These are phyloP conservation scores for Periconia sp. DNA, from an alignment of 2,329 filamentous ascomycete species.

Conservation along the genomic window DNA sequence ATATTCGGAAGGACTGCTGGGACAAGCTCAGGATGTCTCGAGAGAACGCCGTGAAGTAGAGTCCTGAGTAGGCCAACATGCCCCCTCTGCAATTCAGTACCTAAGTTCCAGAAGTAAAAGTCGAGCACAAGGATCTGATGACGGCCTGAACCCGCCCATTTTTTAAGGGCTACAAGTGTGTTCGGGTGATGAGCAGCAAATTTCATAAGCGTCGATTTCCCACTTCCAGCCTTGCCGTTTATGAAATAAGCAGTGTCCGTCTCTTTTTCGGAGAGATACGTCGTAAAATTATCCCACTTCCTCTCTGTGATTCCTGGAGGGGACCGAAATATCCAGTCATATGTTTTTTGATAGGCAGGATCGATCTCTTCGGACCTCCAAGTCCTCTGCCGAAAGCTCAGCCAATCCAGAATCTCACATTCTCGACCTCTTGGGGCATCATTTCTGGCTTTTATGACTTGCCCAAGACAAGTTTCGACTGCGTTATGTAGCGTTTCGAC, in stretches of 20 bases:
- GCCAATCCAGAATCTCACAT: conserved; percentile 13
- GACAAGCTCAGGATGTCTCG: conserved; percentile 8
- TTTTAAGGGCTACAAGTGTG: conserved; percentile 17
- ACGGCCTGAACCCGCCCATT: conserved; percentile 18
- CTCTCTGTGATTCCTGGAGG: conserved; percentile 3
- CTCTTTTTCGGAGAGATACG: conserved; percentile 1
- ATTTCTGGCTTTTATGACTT: conserved; percentile 1
- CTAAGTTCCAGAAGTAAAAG: conserved; percentile 42
- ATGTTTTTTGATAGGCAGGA: conserved; percentile 12
- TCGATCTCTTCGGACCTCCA: conserved; percentile 18
- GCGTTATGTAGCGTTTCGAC: conserved; percentile 1
- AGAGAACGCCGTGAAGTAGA: conserved; percentile 24
- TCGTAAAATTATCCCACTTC: conserved; percentile 7
- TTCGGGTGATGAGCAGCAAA: conserved; percentile 22
- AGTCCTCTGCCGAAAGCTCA: conserved; percentile 17
- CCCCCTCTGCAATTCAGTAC: conserved; percentile 28
- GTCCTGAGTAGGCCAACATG: conserved; percentile 31
- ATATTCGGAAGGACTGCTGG: conserved; percentile 12
- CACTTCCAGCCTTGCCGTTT: conserved; percentile 42
- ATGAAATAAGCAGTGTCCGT: conserved; percentile 35
- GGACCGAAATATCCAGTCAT: conserved; percentile 12
- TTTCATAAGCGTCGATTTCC: conserved; percentile 45
- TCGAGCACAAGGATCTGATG: conserved; percentile 16
- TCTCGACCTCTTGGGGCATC: conserved; percentile 2
- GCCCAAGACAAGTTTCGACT: conserved; percentile 1